A percentile compares a stretch with the other conserved stretches of the same genome.
These are phyloP conservation scores for Xerocomus nothofagi DNA, from an alignment of 1,284 basidiomycete species.

Conservation along the genomic window DNA sequence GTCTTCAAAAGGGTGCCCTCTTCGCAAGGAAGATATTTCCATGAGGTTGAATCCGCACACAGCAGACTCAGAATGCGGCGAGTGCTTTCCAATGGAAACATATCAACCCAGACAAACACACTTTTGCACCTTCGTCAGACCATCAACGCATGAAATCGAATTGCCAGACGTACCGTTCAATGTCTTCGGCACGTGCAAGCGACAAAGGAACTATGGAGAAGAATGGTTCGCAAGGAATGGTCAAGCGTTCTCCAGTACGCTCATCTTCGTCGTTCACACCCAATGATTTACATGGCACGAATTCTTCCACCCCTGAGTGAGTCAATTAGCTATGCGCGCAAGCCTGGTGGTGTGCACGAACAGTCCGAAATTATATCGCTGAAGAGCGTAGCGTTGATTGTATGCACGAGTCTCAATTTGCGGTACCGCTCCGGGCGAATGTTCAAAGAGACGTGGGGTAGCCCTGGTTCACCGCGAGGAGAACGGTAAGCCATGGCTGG, in stretches of 20 bases:
- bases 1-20: slow-evolving; percentile 46
- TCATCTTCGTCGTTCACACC: slow-evolving; percentile 40
- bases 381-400: slow-evolving; percentile 34
- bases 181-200: slow-evolving; percentile 37
- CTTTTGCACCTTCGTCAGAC: slow-evolving; percentile 29
- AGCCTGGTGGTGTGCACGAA: slow-evolving; percentile 24
- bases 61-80: slow-evolving; percentile 53
- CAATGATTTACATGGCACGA: slow-evolving; percentile 39
- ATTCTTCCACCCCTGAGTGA: slow-evolving; percentile 38
- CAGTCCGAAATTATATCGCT: slow-evolving; percentile 38
- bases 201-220: slow-evolving; percentile 34
- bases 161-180: slow-evolving; percentile 38
- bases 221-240: slow-evolving; percentile 44
- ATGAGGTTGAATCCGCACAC: slow-evolving; percentile 42
- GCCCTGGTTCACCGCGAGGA: slow-evolving; percentile 41
- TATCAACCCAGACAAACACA: slow-evolving; percentile 45
- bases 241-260: slow-evolving; percentile 42
- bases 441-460: slow-evolving; percentile 44
- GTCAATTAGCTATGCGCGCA: slow-evolving; percentile 8
- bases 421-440: slow-evolving; percentile 50
- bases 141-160: background rate
- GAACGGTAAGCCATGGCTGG: slow-evolving; percentile 46
- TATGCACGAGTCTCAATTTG: slow-evolving; percentile 46
- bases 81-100: slow-evolving; percentile 54
- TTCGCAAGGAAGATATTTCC: slow-evolving; percentile 42